phyloP scores from a whole-genome alignment of 257 asterid species.

The Fraxinus pennsylvanica region DNA sequence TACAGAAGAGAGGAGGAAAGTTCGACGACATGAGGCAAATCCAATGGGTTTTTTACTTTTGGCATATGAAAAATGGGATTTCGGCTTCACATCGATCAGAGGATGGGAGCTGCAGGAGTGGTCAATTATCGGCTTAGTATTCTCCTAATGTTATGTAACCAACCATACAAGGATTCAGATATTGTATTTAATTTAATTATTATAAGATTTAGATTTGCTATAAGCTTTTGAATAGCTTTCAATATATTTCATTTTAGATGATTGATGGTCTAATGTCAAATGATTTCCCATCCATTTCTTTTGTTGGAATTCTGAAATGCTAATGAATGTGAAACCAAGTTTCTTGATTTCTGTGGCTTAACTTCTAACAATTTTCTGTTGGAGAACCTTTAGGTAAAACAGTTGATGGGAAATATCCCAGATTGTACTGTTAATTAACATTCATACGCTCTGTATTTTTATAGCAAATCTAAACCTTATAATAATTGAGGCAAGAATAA shows the following conservation, averaged over 20 bases:
- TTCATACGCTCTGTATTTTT: too few relatives aligned
- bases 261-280: not conserved
- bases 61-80: too few relatives aligned
- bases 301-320: too few relatives aligned
- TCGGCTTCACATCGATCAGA: not conserved
- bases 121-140: not conserved
- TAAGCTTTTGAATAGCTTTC: slow-evolving; percentile 32
- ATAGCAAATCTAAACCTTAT: too few relatives aligned
- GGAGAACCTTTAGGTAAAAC: not conserved
- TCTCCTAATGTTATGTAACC: not conserved
- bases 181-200: not conserved
- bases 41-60: too few relatives aligned
- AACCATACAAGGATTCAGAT: not conserved
- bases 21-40: slow-evolving; percentile 25
- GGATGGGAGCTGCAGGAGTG: not conserved
- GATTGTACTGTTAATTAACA: too few relatives aligned
- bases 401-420: too few relatives aligned
- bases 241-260: too few relatives aligned
- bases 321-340: too few relatives aligned
- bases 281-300: not conserved
- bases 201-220: not conserved
- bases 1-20: slow-evolving; percentile 36
- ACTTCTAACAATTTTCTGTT: too few relatives aligned
- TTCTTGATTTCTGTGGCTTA: too few relatives aligned
- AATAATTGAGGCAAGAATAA: too few relatives aligned